Evolutionary conservation across 345 rosid species (phyloP).

Genomic region (Euphorbia tirucalli): DNA sequence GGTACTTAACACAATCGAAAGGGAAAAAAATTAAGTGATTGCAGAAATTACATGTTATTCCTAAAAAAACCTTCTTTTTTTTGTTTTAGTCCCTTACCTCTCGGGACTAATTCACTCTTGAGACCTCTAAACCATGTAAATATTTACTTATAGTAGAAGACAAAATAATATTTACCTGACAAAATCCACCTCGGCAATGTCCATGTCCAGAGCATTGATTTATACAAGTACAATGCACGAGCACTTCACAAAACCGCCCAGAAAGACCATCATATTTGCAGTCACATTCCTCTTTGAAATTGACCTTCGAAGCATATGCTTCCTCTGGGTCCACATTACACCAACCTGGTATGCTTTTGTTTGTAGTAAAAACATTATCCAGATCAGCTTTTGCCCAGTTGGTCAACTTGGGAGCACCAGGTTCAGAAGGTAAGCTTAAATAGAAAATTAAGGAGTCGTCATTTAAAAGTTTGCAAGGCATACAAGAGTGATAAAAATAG

Average conservation of each 20-base stretch:
- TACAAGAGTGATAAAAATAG: neutral
- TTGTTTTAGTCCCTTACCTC: neutral
- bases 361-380: conserved; percentile 68
- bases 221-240: conserved; percentile 71
- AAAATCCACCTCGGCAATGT: conserved; percentile 88
- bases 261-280: conserved; percentile 88
- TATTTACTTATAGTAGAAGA: neutral
- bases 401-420: conserved; percentile 56
- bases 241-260: conserved; percentile 86
- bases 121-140: neutral
- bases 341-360: conserved; percentile 84
- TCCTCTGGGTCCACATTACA: conserved; percentile 89
- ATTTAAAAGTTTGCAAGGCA: neutral
- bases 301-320: conserved; percentile 58
- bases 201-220: conserved; percentile 93
- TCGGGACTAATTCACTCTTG: neutral
- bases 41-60: neutral
- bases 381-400: conserved; percentile 83
- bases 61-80: neutral
- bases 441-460: conserved; percentile 17
- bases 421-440: conserved; percentile 59
- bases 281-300: conserved; percentile 81
- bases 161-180: conserved; percentile 54
- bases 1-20: neutral
- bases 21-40: neutral